Evolutionary conservation across 225 moss, liverwort and hornwort species (phyloP).

Genomic region (Marchantia polymorpha): DNA sequence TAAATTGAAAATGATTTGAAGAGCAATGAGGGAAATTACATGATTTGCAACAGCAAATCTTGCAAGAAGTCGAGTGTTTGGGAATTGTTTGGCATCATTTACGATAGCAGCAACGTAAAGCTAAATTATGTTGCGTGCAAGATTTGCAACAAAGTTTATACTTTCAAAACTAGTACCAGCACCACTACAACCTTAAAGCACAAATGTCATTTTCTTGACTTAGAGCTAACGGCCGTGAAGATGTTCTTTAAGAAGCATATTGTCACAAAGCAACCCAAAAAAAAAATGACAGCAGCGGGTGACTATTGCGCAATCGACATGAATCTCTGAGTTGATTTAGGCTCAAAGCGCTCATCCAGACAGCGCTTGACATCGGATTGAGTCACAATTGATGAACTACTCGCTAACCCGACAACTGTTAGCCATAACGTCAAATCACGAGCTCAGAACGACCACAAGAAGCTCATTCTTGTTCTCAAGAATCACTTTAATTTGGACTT

Average conservation of each 20-base stretch:
- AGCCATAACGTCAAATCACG: too few species aligned
- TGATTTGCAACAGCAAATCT: conserved; percentile 1
- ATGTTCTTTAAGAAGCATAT: too few species aligned
- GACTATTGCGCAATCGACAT: neutral
- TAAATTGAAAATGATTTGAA: too few species aligned
- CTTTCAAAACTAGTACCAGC: neutral
- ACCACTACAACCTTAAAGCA: neutral
- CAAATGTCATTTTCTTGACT: neutral
- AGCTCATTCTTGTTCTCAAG: too few species aligned
- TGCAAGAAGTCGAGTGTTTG: conserved; percentile 6
- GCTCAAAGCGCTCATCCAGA: neutral
- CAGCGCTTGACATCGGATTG: neutral
- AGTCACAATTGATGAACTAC: neutral
- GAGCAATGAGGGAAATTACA: conserved; percentile 8
- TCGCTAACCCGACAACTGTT: too few species aligned
- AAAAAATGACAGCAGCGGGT: neutral
- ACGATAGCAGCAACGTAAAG: neutral
- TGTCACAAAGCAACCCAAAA: neutral
- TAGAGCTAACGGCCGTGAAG: neutral
- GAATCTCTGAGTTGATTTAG: neutral
- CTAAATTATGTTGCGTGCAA: conserved; percentile 3
- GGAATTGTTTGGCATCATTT: conserved; percentile 4
- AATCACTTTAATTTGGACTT: too few species aligned
- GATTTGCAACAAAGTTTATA: too few species aligned
- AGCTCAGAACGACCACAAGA: too few species aligned